phyloP scores from a whole-genome alignment of 2,329 filamentous ascomycete species.

The Amesomyces nigricolor region DNA sequence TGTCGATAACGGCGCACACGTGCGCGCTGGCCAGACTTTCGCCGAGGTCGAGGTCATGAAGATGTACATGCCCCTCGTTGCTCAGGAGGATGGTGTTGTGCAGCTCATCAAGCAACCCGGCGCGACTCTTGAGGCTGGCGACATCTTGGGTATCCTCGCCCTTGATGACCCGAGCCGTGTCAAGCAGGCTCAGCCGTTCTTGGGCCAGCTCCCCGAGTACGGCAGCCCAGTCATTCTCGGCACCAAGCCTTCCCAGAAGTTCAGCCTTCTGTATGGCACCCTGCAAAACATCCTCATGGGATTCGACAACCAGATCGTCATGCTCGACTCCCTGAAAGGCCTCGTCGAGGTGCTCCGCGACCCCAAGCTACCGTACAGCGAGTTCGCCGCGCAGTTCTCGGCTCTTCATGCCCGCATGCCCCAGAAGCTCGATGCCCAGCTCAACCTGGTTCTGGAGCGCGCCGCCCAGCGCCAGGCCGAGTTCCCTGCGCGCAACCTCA shows the following conservation, averaged over 20 bases:
- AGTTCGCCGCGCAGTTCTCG: constrained; percentile 94
- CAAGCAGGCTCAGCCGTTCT: constrained; percentile 92
- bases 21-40: constrained; percentile 86
- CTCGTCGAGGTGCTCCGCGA: constrained; percentile 86
- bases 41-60: constrained; percentile 99
- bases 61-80: constrained; percentile 99
- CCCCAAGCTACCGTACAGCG: constrained; percentile 86
- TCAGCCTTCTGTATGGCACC: constrained; percentile 68
- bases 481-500: constrained; percentile 84
- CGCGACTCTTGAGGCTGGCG: constrained; percentile 93
- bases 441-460: constrained; percentile 81
- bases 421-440: constrained; percentile 76
- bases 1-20: constrained; percentile 89
- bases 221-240: constrained; percentile 83
- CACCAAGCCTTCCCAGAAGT: constrained; percentile 85
- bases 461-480: constrained; percentile 72
- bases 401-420: constrained; percentile 97
- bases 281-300: constrained; percentile 84
- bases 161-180: constrained; percentile 93
- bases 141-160: constrained; percentile 95
- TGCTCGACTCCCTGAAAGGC: constrained; percentile 79
- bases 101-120: constrained; percentile 99
- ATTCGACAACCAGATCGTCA: constrained; percentile 96
- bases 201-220: constrained; percentile 81
- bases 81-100: constrained; percentile 90